Percentiles rank a stretch among this genome's conserved stretches.
phyloP scores from a whole-genome alignment of 2,329 filamentous ascomycete genomes.

The Cadophora gregata region DNA sequence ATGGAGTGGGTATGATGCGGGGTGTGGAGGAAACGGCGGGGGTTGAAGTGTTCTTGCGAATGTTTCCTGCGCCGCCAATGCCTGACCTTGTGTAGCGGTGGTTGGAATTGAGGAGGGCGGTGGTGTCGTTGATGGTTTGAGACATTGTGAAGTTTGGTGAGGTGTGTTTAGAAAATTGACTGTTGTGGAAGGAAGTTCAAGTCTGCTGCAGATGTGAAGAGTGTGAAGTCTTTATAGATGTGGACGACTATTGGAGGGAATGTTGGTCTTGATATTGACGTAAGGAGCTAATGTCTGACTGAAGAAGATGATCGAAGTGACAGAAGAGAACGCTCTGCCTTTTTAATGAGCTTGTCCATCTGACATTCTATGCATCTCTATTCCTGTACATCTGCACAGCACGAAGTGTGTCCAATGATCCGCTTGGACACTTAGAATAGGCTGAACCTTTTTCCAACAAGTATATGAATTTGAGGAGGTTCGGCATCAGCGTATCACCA shows the following conservation, averaged over 20 bases:
- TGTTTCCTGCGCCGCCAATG: slow-evolving; percentile 33
- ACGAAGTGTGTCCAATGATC: not conserved
- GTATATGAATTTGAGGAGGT: not conserved
- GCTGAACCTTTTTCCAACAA: not conserved
- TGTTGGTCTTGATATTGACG: not conserved
- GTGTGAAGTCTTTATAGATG: not conserved
- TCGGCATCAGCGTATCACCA: slow-evolving; percentile 11
- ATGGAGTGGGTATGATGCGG: not conserved
- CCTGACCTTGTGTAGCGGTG: slow-evolving; percentile 24
- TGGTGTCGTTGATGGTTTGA: slow-evolving; percentile 3
- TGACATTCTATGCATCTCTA: not conserved
- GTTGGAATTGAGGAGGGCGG: slow-evolving; percentile 15
- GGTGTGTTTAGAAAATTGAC: not conserved
- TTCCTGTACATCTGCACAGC: not conserved
- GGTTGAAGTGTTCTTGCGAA: slow-evolving; percentile 6
- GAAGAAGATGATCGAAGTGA: not conserved
- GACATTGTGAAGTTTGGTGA: slow-evolving; percentile 19
- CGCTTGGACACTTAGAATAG: not conserved
- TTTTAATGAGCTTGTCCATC: not conserved
- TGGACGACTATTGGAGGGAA: not conserved
- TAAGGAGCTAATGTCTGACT: slow-evolving; percentile 7
- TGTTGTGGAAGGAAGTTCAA: not conserved
- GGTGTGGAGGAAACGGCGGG: slow-evolving; percentile 1
- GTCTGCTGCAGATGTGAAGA: not conserved
- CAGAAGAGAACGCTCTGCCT: not conserved